These are phyloP conservation scores for Candolleomyces aberdarensis DNA, from an alignment of 768 basidiomycete species.

Conservation along the genomic window DNA sequence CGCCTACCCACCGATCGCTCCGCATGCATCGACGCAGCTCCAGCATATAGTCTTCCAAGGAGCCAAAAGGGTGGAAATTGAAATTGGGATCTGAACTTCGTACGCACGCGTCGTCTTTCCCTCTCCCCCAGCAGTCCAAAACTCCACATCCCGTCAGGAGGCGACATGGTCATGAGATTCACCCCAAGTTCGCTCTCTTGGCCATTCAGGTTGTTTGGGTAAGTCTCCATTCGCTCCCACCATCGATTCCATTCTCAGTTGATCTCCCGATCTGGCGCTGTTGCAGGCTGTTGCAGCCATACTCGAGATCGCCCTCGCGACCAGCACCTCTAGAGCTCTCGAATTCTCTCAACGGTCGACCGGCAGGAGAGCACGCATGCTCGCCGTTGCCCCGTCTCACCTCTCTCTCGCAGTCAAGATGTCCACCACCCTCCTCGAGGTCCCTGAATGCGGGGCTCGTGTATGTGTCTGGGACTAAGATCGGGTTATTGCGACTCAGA, in stretches of 20 bases:
- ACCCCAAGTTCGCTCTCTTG: constrained; percentile 13
- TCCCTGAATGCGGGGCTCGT: constrained; percentile 10
- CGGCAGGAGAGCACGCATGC: too few species aligned
- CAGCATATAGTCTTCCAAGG: constrained; percentile 13
- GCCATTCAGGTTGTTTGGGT: constrained; percentile 14
- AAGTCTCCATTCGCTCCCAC: not conserved
- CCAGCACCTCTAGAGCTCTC: too few species aligned
- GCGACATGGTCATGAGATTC: constrained; percentile 14
- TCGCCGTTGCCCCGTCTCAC: not conserved
- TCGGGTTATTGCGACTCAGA: too few species aligned
- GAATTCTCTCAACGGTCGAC: too few species aligned
- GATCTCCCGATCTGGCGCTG: too few species aligned
- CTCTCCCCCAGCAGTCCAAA: not conserved
- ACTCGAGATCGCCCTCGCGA: too few species aligned
- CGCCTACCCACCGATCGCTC: not conserved
- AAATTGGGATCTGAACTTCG: constrained; percentile 20
- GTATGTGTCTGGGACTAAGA: constrained; percentile 14
- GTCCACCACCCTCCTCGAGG: constrained; percentile 14
- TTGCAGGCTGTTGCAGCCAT: too few species aligned
- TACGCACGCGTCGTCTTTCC: constrained; percentile 12
- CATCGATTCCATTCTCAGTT: too few species aligned
- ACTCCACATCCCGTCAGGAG: not conserved
- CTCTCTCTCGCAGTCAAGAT: constrained; percentile 11
- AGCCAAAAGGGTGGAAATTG: constrained; percentile 16
- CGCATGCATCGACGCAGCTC: constrained; percentile 20